Percentiles rank a stretch among this genome's conserved stretches.
phyloP scores from a whole-genome alignment of 2,329 filamentous ascomycete species.

The Curvularia lunata region DNA sequence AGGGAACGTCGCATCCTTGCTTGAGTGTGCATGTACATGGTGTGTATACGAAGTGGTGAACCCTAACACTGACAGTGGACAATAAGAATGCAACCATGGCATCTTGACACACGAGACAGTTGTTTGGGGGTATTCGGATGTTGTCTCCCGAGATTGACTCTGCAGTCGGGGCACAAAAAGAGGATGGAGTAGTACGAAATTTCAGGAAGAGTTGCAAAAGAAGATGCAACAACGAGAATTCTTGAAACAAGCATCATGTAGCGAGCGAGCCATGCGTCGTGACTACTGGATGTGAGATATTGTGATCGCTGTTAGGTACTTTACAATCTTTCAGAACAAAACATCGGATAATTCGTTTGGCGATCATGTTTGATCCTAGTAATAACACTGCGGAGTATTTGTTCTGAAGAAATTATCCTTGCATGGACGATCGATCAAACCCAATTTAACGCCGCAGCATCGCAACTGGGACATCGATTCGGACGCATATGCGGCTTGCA shows the following conservation, averaged over 20 bases:
- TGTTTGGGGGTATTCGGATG: neutral
- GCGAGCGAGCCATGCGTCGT: neutral
- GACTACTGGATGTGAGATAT: neutral
- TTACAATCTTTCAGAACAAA: neutral
- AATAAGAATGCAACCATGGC: slow-evolving; percentile 1
- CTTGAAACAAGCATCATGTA: neutral
- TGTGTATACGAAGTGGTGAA: neutral
- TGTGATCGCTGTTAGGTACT: neutral
- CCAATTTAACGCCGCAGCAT: neutral
- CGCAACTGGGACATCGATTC: neutral
- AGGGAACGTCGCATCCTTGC: neutral
- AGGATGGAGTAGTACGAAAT: neutral
- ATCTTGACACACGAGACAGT: neutral
- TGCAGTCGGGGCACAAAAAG: neutral
- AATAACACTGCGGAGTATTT: neutral
- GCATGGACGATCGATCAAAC: neutral
- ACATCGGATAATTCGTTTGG: neutral
- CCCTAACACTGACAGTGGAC: slow-evolving; percentile 3
- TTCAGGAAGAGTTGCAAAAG: neutral
- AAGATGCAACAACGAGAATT: neutral
- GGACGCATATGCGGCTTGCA: neutral
- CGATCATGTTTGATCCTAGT: neutral
- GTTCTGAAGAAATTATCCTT: neutral
- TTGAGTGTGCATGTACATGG: neutral
- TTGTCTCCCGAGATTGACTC: neutral